Base-by-base conservation (phyloP, 768 basidiomycete genomes). In the Pisolithus microcarpus region DNA sequence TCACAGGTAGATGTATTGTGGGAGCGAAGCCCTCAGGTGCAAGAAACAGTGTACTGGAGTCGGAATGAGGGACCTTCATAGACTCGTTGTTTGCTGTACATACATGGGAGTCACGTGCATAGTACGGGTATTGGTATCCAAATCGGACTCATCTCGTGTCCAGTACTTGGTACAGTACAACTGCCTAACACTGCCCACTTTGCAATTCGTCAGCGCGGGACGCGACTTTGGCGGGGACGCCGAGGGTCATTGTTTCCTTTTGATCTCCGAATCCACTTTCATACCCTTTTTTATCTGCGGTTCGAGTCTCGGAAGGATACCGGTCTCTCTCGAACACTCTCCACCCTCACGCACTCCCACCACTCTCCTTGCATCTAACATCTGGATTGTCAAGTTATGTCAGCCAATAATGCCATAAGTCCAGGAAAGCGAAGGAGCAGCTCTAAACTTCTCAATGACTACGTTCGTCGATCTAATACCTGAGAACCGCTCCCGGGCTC, bases 381-480 rank as follows among this genome's bases (percentile, higher is more conserved):
- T 15, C 45, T 52, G 31, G 38, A 19, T 23, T 46, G 19, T 42
- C 36, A 48, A 21, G 18, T 37, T 44, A 68, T 69, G 68, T 56
- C 58, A 40, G 30, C 56, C 30, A 57, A 58, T 42, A 43, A 52
- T 38, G 54, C 49, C 26, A 55, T 59, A 54, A 59, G 52, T 47
- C 58, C 64, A 30, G 56, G 59, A 43, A 65, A 51, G 57, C 53
- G 48, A 31, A 55, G 75, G 16, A 68, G 67, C 51, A 62, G 65
- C 49, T 77, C 76, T 50, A 82, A 79, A 62, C 66, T 79, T 38
- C 75, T 84, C 56, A 80, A 84, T 73, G 82, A 84, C 65, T 84
- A 82, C 62, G 82, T 84, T 61, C 52, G 78, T 51, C 37, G 43
- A 43, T 52, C 37, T 31, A n/a, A 30, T 7, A 8, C 38, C 43